Percentiles rank a stretch among this genome's conserved stretches.
phyloP scores from a whole-genome alignment of 2,329 filamentous ascomycete species.

The Fusarium tanahbumbuense region DNA sequence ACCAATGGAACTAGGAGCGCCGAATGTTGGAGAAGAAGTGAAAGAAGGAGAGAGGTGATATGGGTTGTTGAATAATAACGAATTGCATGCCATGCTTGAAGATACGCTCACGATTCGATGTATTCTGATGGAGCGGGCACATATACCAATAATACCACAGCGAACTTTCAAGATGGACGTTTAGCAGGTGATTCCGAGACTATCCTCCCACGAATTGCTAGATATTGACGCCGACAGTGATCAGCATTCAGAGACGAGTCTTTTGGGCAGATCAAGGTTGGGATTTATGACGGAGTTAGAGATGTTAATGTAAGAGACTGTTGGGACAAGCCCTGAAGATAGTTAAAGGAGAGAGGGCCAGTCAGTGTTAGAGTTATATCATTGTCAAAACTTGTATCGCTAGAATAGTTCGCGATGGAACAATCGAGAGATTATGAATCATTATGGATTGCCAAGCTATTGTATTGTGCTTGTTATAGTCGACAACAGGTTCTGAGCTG shows the following conservation, averaged over 20 bases:
- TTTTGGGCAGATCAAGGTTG: neutral
- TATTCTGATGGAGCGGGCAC: conserved; percentile 37
- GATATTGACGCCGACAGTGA: neutral
- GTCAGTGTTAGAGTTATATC: neutral
- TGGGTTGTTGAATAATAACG: conserved; percentile 29
- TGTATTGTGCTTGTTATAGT: neutral
- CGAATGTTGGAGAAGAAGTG: conserved; percentile 23
- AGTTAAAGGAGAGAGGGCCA: neutral
- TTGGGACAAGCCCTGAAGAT: neutral
- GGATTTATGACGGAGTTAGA: neutral
- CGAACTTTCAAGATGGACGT: conserved; percentile 16
- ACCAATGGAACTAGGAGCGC: conserved; percentile 34
- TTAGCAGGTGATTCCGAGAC: conserved; percentile 8
- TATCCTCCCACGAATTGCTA: conserved; percentile 3
- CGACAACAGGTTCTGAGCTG: neutral
- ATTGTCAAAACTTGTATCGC: neutral
- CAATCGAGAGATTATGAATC: neutral
- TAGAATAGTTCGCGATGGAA: neutral
- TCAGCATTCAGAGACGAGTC: neutral
- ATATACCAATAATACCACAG: conserved; percentile 46
- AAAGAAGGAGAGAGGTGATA: conserved; percentile 47
- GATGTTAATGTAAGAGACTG: neutral
- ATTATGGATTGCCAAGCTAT: neutral
- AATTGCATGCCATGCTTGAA: conserved; percentile 45
- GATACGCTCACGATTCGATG: conserved; percentile 45